Percentiles rank a stretch among this genome's conserved stretches.
phyloP scores from a whole-genome alignment of 345 rosid genomes.

The Gossypium australe region DNA sequence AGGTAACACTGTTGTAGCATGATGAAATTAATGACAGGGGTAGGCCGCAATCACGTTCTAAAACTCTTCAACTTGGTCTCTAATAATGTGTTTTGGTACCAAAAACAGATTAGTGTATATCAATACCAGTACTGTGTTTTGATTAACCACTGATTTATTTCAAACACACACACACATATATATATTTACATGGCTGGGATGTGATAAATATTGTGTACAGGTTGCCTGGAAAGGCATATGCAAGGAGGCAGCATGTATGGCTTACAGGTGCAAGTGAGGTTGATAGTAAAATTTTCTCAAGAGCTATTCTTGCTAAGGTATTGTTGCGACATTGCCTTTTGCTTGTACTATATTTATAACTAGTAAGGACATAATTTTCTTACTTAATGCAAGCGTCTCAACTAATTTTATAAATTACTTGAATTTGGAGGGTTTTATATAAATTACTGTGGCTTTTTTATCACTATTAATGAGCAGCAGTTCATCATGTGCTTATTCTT shows the following conservation, averaged over 20 bases:
- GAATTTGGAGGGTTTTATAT: neutral
- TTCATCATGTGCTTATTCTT: no score
- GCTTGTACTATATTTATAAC: neutral
- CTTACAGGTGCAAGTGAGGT: conserved; percentile 75
- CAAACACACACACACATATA: no score
- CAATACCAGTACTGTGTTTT: neutral
- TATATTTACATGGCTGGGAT: neutral
- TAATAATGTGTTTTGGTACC: neutral
- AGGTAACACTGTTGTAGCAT: neutral
- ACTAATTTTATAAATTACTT: neutral
- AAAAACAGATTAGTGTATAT: neutral
- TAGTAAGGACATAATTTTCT: neutral
- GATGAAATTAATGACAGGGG: neutral
- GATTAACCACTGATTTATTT: neutral
- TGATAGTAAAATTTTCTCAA: conserved; percentile 83
- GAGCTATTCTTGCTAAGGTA: conserved; percentile 98
- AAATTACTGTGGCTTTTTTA: neutral
- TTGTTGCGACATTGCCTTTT: neutral
- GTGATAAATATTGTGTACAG: conserved; percentile 25
- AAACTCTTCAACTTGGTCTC: neutral
- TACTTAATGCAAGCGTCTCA: neutral
- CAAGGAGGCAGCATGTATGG: conserved; percentile 80
- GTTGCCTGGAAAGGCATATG: conserved; percentile 91
- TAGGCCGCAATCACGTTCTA: neutral
- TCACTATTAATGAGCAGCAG: neutral